Evolutionary conservation across 73 alveolate genomes (phyloP).

Genomic region (Effrenium voratum): DNA sequence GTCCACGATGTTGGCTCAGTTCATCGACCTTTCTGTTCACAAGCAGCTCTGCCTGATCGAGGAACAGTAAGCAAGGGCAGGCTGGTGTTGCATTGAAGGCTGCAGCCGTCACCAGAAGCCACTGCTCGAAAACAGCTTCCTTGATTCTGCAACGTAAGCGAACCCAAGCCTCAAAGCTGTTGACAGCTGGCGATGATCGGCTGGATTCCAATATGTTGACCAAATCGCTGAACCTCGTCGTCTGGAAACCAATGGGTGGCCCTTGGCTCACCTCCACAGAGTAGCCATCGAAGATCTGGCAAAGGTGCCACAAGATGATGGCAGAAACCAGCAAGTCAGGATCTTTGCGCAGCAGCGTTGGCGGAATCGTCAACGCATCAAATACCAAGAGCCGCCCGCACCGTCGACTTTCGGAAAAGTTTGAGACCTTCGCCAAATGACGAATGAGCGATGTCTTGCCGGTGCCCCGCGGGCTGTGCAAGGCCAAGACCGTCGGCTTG

Average conservation of each 20-base stretch:
- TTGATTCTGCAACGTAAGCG: too few species aligned
- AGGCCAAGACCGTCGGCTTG: background rate
- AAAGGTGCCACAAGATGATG: background rate
- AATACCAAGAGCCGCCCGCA: background rate
- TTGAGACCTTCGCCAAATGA: background rate
- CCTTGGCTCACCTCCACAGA: background rate
- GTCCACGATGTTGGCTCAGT: too few species aligned
- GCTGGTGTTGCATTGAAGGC: too few species aligned
- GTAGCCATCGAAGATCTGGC: background rate
- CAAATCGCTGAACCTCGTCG: too few species aligned
- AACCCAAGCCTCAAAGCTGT: too few species aligned
- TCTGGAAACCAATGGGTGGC: background rate
- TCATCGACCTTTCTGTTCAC: too few species aligned
- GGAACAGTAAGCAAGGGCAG: too few species aligned
- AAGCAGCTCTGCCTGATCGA: too few species aligned
- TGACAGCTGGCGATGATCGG: too few species aligned
- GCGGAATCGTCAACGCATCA: background rate
- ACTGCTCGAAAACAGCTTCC: too few species aligned
- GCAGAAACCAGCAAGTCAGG: background rate
- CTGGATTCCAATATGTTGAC: too few species aligned
- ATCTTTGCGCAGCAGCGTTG: background rate
- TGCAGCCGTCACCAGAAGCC: too few species aligned
- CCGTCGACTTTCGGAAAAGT: background rate
- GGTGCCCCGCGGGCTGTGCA: background rate
- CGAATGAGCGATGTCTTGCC: slow-evolving; percentile 1